A percentile compares a stretch with the other conserved stretches of the same genome.
phyloP scores from a whole-genome alignment of 2,329 filamentous ascomycete species.

The Geosmithia morbida region DNA sequence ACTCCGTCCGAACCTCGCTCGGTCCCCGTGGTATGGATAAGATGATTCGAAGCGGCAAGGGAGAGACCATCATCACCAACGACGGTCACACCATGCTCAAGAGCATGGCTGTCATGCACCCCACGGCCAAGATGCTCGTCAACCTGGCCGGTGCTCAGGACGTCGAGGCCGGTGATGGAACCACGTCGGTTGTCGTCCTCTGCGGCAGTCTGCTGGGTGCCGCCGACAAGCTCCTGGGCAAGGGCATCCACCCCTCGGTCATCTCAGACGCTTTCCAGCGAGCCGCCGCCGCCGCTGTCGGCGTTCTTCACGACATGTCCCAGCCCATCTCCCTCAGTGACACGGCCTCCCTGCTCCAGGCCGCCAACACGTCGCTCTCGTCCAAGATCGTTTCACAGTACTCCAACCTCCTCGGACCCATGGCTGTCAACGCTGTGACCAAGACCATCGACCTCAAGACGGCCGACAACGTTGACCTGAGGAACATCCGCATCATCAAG shows the following conservation, averaged over 20 bases:
- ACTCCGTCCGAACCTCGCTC: conserved; percentile 92
- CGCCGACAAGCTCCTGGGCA: conserved; percentile 77
- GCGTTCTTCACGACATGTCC: conserved; percentile 89
- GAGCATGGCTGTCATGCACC: conserved; percentile 98
- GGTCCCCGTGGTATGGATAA: conserved; percentile 98
- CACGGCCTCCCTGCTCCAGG: conserved; percentile 81
- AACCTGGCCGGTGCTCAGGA: conserved; percentile 95
- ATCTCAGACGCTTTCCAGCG: conserved; percentile 97
- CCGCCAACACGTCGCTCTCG: conserved; percentile 89
- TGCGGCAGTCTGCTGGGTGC: conserved; percentile 88
- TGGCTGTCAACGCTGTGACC: conserved; percentile 93
- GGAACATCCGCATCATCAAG: conserved; percentile 94
- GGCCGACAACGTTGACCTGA: conserved; percentile 90
- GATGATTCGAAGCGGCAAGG: conserved; percentile 96
- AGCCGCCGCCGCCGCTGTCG: conserved; percentile 76
- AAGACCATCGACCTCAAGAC: conserved; percentile 94
- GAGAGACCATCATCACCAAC: conserved; percentile 98
- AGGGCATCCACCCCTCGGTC: conserved; percentile 93
- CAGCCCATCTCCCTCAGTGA: conserved; percentile 83
- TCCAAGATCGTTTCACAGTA: conserved; percentile 99
- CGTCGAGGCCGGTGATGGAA: conserved; percentile 95
- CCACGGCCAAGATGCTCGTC: conserved; percentile 98
- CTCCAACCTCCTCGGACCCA: conserved; percentile 85
- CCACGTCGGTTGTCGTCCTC: conserved; percentile 95
- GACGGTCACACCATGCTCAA: conserved; percentile 98